Evolutionary conservation across 2,329 filamentous ascomycete genomes (phyloP).

Genomic region (Thelonectria olida): DNA sequence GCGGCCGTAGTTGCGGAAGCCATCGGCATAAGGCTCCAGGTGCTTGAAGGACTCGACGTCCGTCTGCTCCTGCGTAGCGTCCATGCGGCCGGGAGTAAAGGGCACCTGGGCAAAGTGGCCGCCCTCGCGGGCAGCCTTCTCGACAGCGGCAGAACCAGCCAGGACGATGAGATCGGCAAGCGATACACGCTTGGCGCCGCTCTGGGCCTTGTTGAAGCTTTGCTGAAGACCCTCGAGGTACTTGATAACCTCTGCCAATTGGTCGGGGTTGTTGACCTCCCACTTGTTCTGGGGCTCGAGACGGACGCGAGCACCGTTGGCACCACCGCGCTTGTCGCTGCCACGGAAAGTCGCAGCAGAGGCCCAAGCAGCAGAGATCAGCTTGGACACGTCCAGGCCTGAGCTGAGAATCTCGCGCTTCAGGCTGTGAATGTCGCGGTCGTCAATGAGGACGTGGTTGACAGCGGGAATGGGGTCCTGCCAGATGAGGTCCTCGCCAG

Average conservation of each 20-base stretch:
- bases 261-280: conserved; percentile 77
- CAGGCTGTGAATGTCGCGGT: conserved; percentile 67
- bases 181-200: conserved; percentile 74
- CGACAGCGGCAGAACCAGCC: conserved; percentile 73
- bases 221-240: conserved; percentile 72
- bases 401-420: conserved; percentile 75
- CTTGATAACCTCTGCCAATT: conserved; percentile 69
- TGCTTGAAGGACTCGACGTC: conserved; percentile 70
- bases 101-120: conserved; percentile 66
- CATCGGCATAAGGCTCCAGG: conserved; percentile 74
- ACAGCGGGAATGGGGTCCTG: conserved; percentile 75
- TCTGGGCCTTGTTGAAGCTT: conserved; percentile 65
- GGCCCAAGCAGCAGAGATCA: conserved; percentile 74
- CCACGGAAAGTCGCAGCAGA: conserved; percentile 78
- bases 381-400: conserved; percentile 66
- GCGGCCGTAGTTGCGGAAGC: conserved; percentile 82
- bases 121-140: conserved; percentile 71
- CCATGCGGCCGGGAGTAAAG: conserved; percentile 77
- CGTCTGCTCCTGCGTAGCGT: conserved; percentile 78
- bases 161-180: conserved; percentile 83
- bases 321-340: conserved; percentile 83
- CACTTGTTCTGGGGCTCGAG: conserved; percentile 77
- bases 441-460: conserved; percentile 67
- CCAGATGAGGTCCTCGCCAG: conserved; percentile 76
- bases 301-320: conserved; percentile 81